Evolutionary conservation across 1,139 yeast species (phyloP).

Genomic region (Saccharomyces uvarum): DNA sequence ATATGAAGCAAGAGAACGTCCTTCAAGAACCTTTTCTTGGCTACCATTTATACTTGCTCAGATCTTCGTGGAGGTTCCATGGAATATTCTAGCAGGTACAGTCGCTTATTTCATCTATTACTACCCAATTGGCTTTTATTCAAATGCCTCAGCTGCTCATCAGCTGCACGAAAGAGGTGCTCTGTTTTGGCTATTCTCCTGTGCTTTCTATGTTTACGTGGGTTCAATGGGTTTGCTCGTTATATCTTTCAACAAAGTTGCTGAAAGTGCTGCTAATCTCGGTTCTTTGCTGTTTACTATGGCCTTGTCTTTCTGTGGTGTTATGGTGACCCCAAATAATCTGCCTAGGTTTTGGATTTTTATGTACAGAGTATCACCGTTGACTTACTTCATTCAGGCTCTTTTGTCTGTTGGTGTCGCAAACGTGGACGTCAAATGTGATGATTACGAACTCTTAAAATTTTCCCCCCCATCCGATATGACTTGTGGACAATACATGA

Average conservation of each 20-base stretch:
- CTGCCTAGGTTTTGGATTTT: slow-evolving; percentile 53
- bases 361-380: slow-evolving; percentile 55
- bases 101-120: slow-evolving; percentile 65
- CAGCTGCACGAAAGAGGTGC: slow-evolving; percentile 51
- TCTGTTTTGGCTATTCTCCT: slow-evolving; percentile 48
- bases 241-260: slow-evolving; percentile 44
- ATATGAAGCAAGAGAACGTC: slow-evolving; percentile 79
- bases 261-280: slow-evolving; percentile 64
- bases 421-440: slow-evolving; percentile 40
- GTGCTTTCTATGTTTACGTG: slow-evolving; percentile 49
- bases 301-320: slow-evolving; percentile 74
- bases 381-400: slow-evolving; percentile 48
- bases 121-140: slow-evolving; percentile 65
- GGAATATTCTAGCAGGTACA: slow-evolving; percentile 57
- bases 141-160: slow-evolving; percentile 48
- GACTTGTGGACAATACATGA: slow-evolving; percentile 49
- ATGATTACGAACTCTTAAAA: slow-evolving; percentile 38
- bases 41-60: slow-evolving; percentile 48
- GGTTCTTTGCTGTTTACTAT: slow-evolving; percentile 55
- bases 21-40: slow-evolving; percentile 59
- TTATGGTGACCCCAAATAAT: slow-evolving; percentile 48
- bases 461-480: slow-evolving; percentile 41
- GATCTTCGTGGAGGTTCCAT: slow-evolving; percentile 63
- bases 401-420: slow-evolving; percentile 48
- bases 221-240: slow-evolving; percentile 57